Percentiles rank a stretch among this genome's conserved stretches.
phyloP scores from a whole-genome alignment of 108 stramenopile genomes.

The Stephanodiscus triporus region DNA sequence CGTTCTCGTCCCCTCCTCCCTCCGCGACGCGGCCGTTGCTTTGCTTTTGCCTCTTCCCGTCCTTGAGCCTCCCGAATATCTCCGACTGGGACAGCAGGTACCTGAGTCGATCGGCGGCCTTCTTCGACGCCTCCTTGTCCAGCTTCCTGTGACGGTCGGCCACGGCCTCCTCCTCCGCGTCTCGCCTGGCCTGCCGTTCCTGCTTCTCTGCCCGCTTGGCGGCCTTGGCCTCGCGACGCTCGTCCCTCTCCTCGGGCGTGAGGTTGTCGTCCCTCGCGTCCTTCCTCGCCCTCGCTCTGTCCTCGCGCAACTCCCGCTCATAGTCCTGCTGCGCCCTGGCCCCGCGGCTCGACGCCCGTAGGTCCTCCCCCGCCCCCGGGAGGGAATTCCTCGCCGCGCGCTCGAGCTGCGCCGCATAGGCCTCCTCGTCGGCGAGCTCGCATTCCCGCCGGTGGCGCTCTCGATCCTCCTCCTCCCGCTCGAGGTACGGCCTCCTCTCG shows the following conservation, averaged over 20 bases:
- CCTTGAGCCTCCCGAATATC: conserved; percentile 92
- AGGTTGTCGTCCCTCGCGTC: conserved; percentile 8
- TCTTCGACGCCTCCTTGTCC: conserved; percentile 74
- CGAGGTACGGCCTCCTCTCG: conserved; percentile 53
- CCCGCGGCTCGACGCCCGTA: conserved; percentile 45
- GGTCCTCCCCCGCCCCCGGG: conserved; percentile 61
- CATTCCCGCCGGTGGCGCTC: conserved; percentile 75
- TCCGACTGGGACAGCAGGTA: conserved; percentile 94
- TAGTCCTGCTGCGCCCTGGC: conserved; percentile 59
- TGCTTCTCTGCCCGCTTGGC: conserved; percentile 59
- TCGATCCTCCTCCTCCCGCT: conserved; percentile 69
- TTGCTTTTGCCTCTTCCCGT: conserved; percentile 37
- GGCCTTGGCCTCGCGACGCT: conserved; percentile 46
- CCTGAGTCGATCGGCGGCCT: conserved; percentile 82
- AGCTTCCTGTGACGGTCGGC: conserved; percentile 67
- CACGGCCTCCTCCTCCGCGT: conserved; percentile 66
- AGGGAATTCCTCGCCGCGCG: conserved; percentile 50
- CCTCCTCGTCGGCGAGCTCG: conserved; percentile 67
- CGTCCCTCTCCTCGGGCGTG: conserved; percentile 40
- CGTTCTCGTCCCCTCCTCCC: conserved; percentile 58
- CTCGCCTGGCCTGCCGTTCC: conserved; percentile 62
- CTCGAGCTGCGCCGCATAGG: conserved; percentile 59
- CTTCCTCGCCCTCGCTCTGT: background rate
- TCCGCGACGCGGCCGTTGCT: conserved; percentile 57
- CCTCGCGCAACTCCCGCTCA: conserved; percentile 54